Evolutionary conservation across 2,329 filamentous ascomycete species (phyloP), one percentile per base, ranked within the genome.

Genomic region (Corynespora cassiicola): DNA sequence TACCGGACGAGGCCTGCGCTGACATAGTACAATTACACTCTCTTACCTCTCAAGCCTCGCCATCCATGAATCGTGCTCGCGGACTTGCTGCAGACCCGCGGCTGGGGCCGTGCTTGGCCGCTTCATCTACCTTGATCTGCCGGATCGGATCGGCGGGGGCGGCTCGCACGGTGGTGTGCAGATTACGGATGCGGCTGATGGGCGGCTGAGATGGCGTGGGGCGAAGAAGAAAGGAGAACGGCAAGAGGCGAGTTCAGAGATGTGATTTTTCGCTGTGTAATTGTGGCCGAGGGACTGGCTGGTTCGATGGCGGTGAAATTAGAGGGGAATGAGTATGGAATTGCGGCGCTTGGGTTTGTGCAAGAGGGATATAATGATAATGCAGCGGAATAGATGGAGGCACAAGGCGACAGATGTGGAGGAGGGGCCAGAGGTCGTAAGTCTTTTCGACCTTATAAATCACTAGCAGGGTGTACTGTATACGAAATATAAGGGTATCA

Each of bases 121-220:
- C 26, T 65, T 61, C 39, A 56, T 62, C 31, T 61, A 62, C 35
- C 52, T 62, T 7, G 59, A 65, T 46, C 55, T 56, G 2, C 42
- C 52, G 9, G 54, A 58, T 37, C 46, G 63, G n/a, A 54, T 63
- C 31, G 44, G 62, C 18, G 58, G 56, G n/a, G n/a, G n/a, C 3
- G 58, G 55, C 7, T 52, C 42, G 6, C 29, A 56, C 5, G 61
- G 58, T 2, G 54, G 52, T 2, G 39, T 24, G 1, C 44, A 46
- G 5, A 47, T 62, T 17, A 55, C 56, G 11, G 19, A 36, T 2
- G 56, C 55, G 5, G 55, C 48, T 1, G 56, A 60, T 20, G 38
- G 33, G 5, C 37, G 56, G 39, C 38, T 44, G 25, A 36, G n/a
- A n/a, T n/a, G n/a, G n/a, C n/a, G n/a, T n/a, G 14, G 14, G 17